Evolutionary conservation across 495 filamentous ascomycete species (phyloP), one percentile per base, ranked within the genome.

Genomic region (Tuber indicum): DNA sequence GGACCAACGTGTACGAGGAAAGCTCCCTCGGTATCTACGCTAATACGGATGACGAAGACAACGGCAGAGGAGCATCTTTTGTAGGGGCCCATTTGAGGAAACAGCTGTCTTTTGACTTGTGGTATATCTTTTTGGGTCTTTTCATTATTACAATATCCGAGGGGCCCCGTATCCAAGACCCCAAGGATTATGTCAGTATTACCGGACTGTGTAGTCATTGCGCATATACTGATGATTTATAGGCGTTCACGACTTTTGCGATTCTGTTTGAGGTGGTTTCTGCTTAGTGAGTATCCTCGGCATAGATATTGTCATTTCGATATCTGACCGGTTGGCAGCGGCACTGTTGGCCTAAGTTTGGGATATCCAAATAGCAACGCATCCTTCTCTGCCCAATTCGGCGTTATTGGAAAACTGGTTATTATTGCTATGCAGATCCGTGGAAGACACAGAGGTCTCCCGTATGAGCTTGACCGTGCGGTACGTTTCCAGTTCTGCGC

Each of bases 401-500:
- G 86, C 9, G 87, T 91, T 6, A 83, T 97, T 16, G 92, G 91
- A n/a, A 98, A 97, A 81, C 89, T 99, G 43, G 91, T 98, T 62
- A 91, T 99, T 77, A 92, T 97, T 66, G 92, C 93, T 43, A 97
- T 97, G 94, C 91, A 96, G 86, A 88, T 98, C 62, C 92, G 95
- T 82, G 95, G 95, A 39, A 88, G 95, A 1, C 96, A 98, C 83
- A 92, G 95, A 85, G 95, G 96, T 44, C 86, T 99, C 0, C 95
- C 95, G 0, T 97, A 97, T 82, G 90, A 93, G 14, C 89, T 99
- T 0, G 96, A 99, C 81, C 91, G 94, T 3, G 96, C 96, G 39
- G 75, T 78, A 77, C 45, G 76, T 72, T 26, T 58, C 21, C 12
- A 17, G 19, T 43, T 12, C 12, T 39, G 12, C 49, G 14, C 47